These are phyloP conservation scores for Polytrichum commune DNA, from an alignment of 225 moss, liverwort and hornwort genomes.

Conservation along the genomic window DNA sequence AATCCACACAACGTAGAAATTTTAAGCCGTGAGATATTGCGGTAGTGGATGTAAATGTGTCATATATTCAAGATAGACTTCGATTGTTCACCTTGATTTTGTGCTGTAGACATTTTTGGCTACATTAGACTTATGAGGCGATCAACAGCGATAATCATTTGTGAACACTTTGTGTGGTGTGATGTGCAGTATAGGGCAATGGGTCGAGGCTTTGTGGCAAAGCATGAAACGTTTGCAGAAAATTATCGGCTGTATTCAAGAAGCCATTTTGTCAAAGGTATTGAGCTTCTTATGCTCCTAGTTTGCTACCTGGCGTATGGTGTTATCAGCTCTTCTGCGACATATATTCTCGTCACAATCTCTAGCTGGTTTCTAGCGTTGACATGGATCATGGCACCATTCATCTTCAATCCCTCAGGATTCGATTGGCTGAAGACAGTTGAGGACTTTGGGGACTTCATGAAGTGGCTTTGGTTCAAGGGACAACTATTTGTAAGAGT, in stretches of 20 bases:
- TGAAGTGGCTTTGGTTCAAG: constrained; percentile 81
- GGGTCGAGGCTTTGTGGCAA: constrained; percentile 91
- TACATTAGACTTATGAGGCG: no score
- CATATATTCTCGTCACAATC: constrained; percentile 72
- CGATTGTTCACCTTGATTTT: not conserved
- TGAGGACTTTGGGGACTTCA: constrained; percentile 83
- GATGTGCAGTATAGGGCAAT: constrained; percentile 80
- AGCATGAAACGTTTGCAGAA: constrained; percentile 74
- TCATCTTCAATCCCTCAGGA: constrained; percentile 92
- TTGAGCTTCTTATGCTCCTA: constrained; percentile 80
- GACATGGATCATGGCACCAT: constrained; percentile 89
- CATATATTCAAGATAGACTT: not conserved
- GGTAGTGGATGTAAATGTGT: no score
- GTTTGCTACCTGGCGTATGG: constrained; percentile 80
- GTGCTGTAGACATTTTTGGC: not conserved
- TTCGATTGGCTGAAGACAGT: constrained; percentile 96
- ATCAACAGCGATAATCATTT: no score
- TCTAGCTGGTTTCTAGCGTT: constrained; percentile 91
- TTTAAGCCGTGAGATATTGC: no score
- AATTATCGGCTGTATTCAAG: constrained; percentile 84
- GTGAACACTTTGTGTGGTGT: not conserved
- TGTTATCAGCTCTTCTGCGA: constrained; percentile 43
- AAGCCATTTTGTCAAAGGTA: constrained; percentile 87
- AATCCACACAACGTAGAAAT: no score
- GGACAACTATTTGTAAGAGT: constrained; percentile 82